Evolutionary conservation across 2,329 filamentous ascomycete species (phyloP).

Genomic region (Didymella keratinophila): DNA sequence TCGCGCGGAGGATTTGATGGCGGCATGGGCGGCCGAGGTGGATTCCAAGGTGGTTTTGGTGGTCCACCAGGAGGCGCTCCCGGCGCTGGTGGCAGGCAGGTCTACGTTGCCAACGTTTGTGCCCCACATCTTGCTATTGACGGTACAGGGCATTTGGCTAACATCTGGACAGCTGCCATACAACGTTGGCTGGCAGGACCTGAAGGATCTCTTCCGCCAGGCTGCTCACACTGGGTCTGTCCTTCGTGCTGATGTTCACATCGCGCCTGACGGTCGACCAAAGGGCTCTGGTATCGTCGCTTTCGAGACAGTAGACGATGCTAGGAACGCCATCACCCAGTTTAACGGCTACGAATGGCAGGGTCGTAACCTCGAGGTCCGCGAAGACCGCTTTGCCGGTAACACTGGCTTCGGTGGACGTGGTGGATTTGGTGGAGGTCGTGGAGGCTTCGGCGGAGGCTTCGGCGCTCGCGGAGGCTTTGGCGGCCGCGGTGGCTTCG

Average conservation of each 20-base stretch:
- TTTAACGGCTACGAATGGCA: conserved; percentile 99
- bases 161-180: conserved; percentile 79
- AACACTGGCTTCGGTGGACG: conserved; percentile 54
- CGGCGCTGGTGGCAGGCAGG: conserved; percentile 79
- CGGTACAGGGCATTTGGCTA: conserved; percentile 43
- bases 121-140: conserved; percentile 43
- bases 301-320: conserved; percentile 93
- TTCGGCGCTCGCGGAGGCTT: conserved; percentile 53
- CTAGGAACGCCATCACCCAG: conserved; percentile 92
- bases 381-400: conserved; percentile 91
- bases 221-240: conserved; percentile 67
- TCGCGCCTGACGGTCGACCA: conserved; percentile 87
- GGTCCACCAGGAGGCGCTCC: conserved; percentile 66
- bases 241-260: conserved; percentile 93
- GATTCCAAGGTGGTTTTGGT: conserved; percentile 57
- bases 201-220: conserved; percentile 98
- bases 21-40: conserved; percentile 51
- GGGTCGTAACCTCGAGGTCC: conserved; percentile 89
- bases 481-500: conserved; percentile 57
- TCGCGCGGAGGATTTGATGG: conserved; percentile 61
- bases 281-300: conserved; percentile 98
- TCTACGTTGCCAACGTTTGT: conserved; percentile 99
- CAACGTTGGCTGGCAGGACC: conserved; percentile 97
- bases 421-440: conserved; percentile 63
- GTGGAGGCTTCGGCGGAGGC: conserved; percentile 63